A percentile compares a stretch with the other conserved stretches of the same genome.
These are phyloP conservation scores for Crataegus laevigata DNA, from an alignment of 306 rosid genomes.

Conservation along the genomic window DNA sequence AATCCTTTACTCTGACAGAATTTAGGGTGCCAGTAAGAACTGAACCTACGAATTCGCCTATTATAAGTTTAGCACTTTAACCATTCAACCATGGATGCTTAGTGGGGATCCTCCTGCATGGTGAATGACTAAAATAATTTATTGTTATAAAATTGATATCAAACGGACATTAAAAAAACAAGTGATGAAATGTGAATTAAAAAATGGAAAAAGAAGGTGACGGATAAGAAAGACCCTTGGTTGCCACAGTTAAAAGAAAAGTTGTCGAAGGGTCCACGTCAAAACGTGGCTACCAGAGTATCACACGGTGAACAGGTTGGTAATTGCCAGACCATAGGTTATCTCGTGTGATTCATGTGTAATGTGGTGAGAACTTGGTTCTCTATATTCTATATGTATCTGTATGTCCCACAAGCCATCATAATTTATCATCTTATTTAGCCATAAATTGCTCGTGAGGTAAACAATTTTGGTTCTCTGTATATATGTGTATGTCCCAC, in stretches of 20 bases:
- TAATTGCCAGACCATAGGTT: not conserved
- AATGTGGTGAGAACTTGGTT: not conserved
- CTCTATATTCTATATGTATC: too few relatives aligned
- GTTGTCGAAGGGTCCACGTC: not conserved
- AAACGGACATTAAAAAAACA: too few relatives aligned
- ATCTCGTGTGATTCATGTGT: not conserved
- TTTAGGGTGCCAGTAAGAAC: too few relatives aligned
- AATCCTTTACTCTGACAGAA: accelerated
- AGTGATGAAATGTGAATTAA: not conserved
- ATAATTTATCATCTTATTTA: too few relatives aligned
- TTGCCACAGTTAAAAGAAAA: not conserved
- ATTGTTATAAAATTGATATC: too few relatives aligned
- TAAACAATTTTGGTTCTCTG: too few relatives aligned
- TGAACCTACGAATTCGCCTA: not conserved
- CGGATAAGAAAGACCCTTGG: not conserved
- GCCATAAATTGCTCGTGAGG: too few relatives aligned
- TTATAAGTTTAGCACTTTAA: not conserved
- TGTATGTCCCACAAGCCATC: too few relatives aligned
- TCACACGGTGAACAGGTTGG: not conserved
- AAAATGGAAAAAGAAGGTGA: not conserved
- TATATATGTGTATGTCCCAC: too few relatives aligned
- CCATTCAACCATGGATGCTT: too few relatives aligned
- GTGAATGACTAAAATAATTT: not conserved
- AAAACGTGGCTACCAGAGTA: not conserved
- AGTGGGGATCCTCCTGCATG: too few relatives aligned